phyloP scores from a whole-genome alignment of 2,329 filamentous ascomycete genomes.

The Aspergillus sclerotialis region DNA sequence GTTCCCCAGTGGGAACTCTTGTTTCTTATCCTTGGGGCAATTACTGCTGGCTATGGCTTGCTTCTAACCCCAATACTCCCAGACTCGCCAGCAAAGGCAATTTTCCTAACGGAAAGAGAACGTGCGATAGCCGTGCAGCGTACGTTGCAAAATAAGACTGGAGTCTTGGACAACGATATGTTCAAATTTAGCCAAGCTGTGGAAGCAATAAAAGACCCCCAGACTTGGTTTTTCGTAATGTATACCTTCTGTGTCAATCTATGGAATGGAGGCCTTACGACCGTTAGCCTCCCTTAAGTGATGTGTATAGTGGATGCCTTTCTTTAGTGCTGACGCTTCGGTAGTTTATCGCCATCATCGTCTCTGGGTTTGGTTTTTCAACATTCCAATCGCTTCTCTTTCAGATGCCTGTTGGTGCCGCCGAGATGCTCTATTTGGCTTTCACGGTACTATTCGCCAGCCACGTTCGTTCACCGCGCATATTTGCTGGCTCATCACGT shows the following conservation, averaged over 20 bases:
- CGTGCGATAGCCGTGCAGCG: constrained; percentile 45
- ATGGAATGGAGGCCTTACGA: constrained; percentile 28
- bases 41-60: constrained; percentile 16
- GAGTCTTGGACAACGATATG: constrained; percentile 44
- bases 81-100: constrained; percentile 30
- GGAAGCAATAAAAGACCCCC: constrained; percentile 21
- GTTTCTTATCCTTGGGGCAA: constrained; percentile 23
- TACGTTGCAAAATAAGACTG: constrained; percentile 45
- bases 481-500: constrained; percentile 18
- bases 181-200: constrained; percentile 39
- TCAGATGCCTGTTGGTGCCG: constrained; percentile 29
- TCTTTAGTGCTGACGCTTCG: neutral
- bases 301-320: too few species aligned
- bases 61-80: constrained; percentile 16
- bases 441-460: constrained; percentile 18
- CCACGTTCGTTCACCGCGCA: constrained; percentile 6
- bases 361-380: constrained; percentile 33
- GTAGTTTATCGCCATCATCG: constrained; percentile 26
- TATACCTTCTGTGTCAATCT: constrained; percentile 27
- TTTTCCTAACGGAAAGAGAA: constrained; percentile 36
- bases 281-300: constrained; percentile 8
- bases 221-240: constrained; percentile 26
- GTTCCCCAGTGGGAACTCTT: constrained; percentile 23
- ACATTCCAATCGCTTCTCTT: constrained; percentile 28
- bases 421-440: constrained; percentile 27